These are phyloP conservation scores for Biscogniauxia marginata DNA, from an alignment of 2,329 filamentous ascomycete species.

Conservation along the genomic window DNA sequence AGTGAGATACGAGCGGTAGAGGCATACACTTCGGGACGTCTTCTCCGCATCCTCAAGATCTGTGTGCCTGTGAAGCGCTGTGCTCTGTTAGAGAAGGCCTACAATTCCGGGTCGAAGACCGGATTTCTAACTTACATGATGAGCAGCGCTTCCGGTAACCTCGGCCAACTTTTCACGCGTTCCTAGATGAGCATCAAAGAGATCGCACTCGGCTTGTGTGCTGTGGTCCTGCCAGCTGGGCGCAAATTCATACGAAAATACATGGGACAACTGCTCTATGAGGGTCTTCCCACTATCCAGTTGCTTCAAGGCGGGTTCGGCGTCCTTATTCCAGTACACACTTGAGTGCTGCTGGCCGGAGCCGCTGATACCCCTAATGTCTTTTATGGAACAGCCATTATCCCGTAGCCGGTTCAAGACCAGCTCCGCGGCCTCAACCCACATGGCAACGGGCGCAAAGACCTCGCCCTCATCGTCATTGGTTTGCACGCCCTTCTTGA, in stretches of 20 bases:
- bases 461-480: constrained; percentile 84
- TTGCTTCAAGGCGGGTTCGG: constrained; percentile 69
- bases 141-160: constrained; percentile 86
- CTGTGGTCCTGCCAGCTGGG: constrained; percentile 99
- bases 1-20: constrained; percentile 84
- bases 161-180: constrained; percentile 67
- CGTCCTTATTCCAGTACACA: constrained; percentile 81
- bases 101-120: neutral
- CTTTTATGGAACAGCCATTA: constrained; percentile 68
- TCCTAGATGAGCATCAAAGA: constrained; percentile 74
- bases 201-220: constrained; percentile 87
- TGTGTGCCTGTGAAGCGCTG: constrained; percentile 96
- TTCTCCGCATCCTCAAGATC: constrained; percentile 82
- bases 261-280: constrained; percentile 68
- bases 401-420: constrained; percentile 72
- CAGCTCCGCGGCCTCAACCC: constrained; percentile 88
- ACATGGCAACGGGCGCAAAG: constrained; percentile 89
- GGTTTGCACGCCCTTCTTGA: constrained; percentile 83
- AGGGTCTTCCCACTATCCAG: constrained; percentile 53
- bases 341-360: constrained; percentile 98
- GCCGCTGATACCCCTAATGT: constrained; percentile 80
- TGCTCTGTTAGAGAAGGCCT: constrained; percentile 4
- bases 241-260: constrained; percentile 81
- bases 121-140: constrained; percentile 67
- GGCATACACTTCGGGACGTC: constrained; percentile 77